Evolutionary conservation across 352 stramenopile species (phyloP).

Genomic region (Peronosclerospora sorghi): DNA sequence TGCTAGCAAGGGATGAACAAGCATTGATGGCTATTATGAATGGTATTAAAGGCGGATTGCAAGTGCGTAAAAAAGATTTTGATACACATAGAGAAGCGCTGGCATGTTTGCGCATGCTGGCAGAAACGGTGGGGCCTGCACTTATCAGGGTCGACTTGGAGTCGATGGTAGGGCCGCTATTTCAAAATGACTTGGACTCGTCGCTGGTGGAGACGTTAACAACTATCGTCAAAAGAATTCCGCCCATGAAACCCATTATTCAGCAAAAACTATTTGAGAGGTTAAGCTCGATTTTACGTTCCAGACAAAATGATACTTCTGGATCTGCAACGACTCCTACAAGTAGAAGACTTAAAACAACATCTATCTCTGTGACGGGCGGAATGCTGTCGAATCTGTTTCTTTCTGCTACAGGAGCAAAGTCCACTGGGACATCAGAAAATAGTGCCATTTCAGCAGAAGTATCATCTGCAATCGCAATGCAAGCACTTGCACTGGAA

Average conservation of each 20-base stretch:
- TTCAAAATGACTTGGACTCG: slow-evolving; percentile 75
- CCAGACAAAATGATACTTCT: slow-evolving; percentile 33
- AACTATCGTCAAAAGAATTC: slow-evolving; percentile 80
- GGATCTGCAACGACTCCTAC: slow-evolving; percentile 41
- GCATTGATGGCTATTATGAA: slow-evolving; percentile 77
- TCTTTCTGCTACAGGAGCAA: slow-evolving; percentile 35
- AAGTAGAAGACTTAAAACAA: slow-evolving; percentile 58
- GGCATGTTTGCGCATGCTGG: slow-evolving; percentile 72
- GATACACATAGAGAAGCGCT: slow-evolving; percentile 80
- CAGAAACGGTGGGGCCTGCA: slow-evolving; percentile 56
- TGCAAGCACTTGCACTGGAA: slow-evolving; percentile 77
- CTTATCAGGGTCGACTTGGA: slow-evolving; percentile 76
- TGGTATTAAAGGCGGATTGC: slow-evolving; percentile 74
- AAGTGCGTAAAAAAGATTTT: slow-evolving; percentile 74
- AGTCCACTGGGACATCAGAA: slow-evolving; percentile 31
- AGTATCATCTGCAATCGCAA: slow-evolving; percentile 46
- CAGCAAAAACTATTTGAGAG: slow-evolving; percentile 79
- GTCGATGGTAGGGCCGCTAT: slow-evolving; percentile 65
- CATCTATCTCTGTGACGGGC: slow-evolving; percentile 62
- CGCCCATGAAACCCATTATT: slow-evolving; percentile 58
- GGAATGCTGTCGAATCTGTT: slow-evolving; percentile 64
- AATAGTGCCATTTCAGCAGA: slow-evolving; percentile 25
- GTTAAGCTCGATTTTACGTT: slow-evolving; percentile 61
- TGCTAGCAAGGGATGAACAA: slow-evolving; percentile 68
- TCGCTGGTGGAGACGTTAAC: slow-evolving; percentile 74